Evolutionary conservation across 805 yeast species (phyloP).

Genomic region (Ogataea siamensis): DNA sequence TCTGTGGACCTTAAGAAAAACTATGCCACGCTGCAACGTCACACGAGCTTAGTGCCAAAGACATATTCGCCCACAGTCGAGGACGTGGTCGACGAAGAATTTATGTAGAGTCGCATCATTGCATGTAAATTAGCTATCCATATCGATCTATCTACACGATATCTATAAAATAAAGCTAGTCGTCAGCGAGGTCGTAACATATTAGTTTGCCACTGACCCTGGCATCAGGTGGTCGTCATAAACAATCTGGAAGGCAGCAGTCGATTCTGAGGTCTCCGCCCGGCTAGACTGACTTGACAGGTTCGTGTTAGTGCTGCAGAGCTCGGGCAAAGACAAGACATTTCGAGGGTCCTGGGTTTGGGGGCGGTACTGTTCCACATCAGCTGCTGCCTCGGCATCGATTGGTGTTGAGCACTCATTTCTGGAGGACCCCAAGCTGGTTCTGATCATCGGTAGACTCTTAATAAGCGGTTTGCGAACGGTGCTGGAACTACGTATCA

Average conservation of each 20-base stretch:
- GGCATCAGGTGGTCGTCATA: constrained; percentile 19
- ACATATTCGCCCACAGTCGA: constrained; percentile 21
- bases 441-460: neutral
- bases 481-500: neutral
- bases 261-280: constrained; percentile 9
- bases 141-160: neutral
- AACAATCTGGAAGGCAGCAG: constrained; percentile 10
- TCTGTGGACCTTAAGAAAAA: constrained; percentile 21
- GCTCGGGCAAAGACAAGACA: constrained; percentile 6
- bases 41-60: constrained; percentile 20
- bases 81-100: constrained; percentile 24
- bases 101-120: constrained; percentile 6
- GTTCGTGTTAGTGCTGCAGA: constrained; percentile 7
- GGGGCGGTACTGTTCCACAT: neutral
- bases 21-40: constrained; percentile 28
- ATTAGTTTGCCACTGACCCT: constrained; percentile 7
- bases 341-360: too few species aligned
- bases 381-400: neutral
- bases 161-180: neutral
- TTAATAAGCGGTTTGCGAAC: neutral
- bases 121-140: constrained; percentile 1
- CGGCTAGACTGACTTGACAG: constrained; percentile 6
- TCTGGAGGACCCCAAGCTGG: neutral
- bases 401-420: neutral
- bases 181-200: neutral